Base-by-base conservation (phyloP, 345 rosid genomes). In the Corchorus capsularis region DNA sequence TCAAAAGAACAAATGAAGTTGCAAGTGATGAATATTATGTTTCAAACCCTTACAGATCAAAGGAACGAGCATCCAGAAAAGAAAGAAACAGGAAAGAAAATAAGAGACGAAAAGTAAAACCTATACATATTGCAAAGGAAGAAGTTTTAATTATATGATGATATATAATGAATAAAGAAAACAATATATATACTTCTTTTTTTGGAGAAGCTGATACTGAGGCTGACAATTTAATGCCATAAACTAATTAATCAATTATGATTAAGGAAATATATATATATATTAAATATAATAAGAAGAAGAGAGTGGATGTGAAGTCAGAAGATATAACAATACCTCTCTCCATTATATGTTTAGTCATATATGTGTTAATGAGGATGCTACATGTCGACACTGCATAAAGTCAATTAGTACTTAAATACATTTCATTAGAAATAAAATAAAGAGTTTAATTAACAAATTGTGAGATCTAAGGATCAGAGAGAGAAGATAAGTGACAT, bases 41-140 rank as follows among this genome's bases (percentile, higher is more conserved):
- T 66, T 20, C 71, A 20, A 66, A 45, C 17, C 54, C 71, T 66
- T 66, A 46, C 54, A 66, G 54, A 66, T 66, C 45, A 46, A 15
- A 22, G 60, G 57, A 68, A 68, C 3, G 4, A 13, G 6, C 72
- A 19, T 47, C 43, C 34, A 11, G 16, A 65, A 27, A 3, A 68
- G 32, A 50, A 54, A 49, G 35, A 12, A 50, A 12, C 13, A 50
- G 17, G 13, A 50, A 15, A 15, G 13, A 15, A 50, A 50, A 27
- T 27, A 27, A 27, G 27, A 68, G 41, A 27, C 35, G 34, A 32
- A 50, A 52, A 69, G 72, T 68, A 68, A 68, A 68, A 68, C 57
- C 3, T 68, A 27, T 27, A 27, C 27, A 55, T 22, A 49, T 22
- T 14, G 72, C 19, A 49, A 14, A 2, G 20, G 22, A 68, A 64